phyloP scores from a whole-genome alignment of 1,139 yeast genomes.

The Scheffersomyces illinoinensis region DNA sequence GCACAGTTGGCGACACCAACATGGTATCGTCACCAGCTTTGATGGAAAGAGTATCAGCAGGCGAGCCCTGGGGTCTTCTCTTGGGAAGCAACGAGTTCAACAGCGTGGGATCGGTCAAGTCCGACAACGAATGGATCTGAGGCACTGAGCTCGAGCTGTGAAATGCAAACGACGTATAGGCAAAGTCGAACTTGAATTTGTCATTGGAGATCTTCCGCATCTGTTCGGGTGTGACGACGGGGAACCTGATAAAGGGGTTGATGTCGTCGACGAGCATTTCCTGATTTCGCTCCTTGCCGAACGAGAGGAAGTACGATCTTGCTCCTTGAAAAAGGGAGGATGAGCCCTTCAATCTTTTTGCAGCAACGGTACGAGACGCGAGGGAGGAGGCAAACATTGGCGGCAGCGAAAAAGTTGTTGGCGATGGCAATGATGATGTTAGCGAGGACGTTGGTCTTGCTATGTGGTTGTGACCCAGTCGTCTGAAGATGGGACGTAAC shows the following conservation, averaged over 20 bases:
- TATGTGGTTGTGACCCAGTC: background rate
- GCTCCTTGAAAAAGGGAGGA: slow-evolving; percentile 25
- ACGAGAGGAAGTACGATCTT: slow-evolving; percentile 24
- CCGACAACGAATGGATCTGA: slow-evolving; percentile 50
- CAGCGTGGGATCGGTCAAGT: slow-evolving; percentile 51
- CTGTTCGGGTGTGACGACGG: slow-evolving; percentile 43
- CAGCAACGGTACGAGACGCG: background rate
- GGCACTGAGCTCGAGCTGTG: slow-evolving; percentile 45
- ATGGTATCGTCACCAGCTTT: slow-evolving; percentile 67
- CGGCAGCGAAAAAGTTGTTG: background rate
- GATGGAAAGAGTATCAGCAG: slow-evolving; percentile 52
- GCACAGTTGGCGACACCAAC: slow-evolving; percentile 54
- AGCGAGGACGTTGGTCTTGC: background rate
- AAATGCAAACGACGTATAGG: slow-evolving; percentile 50
- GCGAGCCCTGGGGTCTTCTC: slow-evolving; percentile 55
- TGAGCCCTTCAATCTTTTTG: background rate
- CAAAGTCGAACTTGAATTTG: slow-evolving; percentile 45
- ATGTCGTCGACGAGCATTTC: slow-evolving; percentile 22
- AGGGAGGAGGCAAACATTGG: background rate
- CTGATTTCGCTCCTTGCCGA: slow-evolving; percentile 16
- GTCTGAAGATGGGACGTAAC: background rate
- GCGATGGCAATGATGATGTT: background rate
- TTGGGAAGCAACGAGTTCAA: slow-evolving; percentile 49
- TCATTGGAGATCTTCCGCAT: slow-evolving; percentile 38
- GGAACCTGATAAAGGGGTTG: slow-evolving; percentile 44